These are phyloP conservation scores for Fusarium fujikuroi DNA, from an alignment of 2,329 filamentous ascomycete species.

Conservation along the genomic window DNA sequence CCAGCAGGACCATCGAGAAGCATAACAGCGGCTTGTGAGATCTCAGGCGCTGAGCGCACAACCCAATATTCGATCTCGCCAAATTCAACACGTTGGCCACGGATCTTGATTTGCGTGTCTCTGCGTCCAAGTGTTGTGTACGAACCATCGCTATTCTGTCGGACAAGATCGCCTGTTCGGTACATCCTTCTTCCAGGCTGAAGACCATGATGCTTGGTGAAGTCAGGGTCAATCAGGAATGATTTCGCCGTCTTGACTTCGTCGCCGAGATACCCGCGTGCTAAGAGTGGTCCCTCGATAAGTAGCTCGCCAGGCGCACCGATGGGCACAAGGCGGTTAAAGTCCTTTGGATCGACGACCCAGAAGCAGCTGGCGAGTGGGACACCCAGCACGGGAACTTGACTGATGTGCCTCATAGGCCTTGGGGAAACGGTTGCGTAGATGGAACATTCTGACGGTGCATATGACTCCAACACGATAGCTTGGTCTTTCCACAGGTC, in stretches of 20 bases:
- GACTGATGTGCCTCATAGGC: neutral
- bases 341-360: neutral
- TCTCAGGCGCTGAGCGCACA: neutral
- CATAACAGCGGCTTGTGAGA: neutral
- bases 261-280: neutral
- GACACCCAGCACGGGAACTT: neutral
- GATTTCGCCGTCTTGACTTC: neutral
- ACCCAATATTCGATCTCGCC: constrained; percentile 10
- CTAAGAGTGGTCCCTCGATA: neutral
- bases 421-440: neutral
- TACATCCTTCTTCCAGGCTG: constrained; percentile 1
- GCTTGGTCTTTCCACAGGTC: constrained; percentile 4
- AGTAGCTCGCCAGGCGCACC: neutral
- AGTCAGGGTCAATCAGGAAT: neutral
- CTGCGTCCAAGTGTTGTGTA: neutral
- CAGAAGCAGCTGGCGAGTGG: neutral
- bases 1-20: neutral
- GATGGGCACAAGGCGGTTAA: neutral
- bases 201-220: neutral
- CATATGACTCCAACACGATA: neutral
- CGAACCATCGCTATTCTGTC: neutral
- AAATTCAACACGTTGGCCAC: neutral
- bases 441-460: neutral
- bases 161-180: neutral
- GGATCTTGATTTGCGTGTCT: constrained; percentile 1